Percentiles rank a stretch among this genome's conserved stretches.
Conservation (phyloP, 2,329 filamentous ascomycete genomes). For the Ophiocordyceps camponoti-rufipedis region DNA sequence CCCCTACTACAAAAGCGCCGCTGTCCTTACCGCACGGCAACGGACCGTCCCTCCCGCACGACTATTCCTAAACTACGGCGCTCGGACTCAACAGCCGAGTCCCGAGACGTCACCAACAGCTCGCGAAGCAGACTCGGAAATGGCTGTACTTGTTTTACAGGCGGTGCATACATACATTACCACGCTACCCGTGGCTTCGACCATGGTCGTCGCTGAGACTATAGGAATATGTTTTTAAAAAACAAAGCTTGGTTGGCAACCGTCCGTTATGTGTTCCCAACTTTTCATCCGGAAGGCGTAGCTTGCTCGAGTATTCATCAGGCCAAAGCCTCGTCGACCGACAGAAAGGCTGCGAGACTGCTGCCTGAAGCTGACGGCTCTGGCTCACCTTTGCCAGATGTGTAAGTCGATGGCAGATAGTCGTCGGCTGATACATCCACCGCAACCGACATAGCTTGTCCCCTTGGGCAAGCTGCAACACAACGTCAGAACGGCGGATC, state of each 20-base stretch:
- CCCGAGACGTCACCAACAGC: background rate
- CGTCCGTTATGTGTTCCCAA: background rate
- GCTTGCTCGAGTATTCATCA: background rate
- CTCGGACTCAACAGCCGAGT: background rate
- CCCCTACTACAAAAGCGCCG: too few relatives aligned
- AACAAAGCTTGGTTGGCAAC: constrained; percentile 8
- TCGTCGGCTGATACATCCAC: too few relatives aligned
- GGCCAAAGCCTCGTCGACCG: background rate
- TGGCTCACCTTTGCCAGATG: too few relatives aligned
- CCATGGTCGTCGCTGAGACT: constrained; percentile 3
- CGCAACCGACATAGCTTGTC: too few relatives aligned
- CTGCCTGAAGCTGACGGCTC: too few relatives aligned
- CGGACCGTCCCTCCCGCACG: too few relatives aligned
- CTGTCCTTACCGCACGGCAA: too few relatives aligned
- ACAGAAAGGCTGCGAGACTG: background rate
- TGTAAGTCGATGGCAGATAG: too few relatives aligned
- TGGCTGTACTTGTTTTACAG: constrained; percentile 11
- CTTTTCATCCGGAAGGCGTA: background rate
- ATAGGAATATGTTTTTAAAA: constrained; percentile 9
- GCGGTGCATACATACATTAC: constrained; percentile 13
- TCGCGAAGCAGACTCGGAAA: background rate
- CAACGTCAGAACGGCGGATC: too few relatives aligned
- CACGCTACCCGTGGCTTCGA: background rate
- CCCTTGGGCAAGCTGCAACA: too few relatives aligned
- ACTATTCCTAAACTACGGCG: too few relatives aligned